phyloP scores from a whole-genome alignment of 805 yeast species.

The Lipomyces yamanashiensis region DNA sequence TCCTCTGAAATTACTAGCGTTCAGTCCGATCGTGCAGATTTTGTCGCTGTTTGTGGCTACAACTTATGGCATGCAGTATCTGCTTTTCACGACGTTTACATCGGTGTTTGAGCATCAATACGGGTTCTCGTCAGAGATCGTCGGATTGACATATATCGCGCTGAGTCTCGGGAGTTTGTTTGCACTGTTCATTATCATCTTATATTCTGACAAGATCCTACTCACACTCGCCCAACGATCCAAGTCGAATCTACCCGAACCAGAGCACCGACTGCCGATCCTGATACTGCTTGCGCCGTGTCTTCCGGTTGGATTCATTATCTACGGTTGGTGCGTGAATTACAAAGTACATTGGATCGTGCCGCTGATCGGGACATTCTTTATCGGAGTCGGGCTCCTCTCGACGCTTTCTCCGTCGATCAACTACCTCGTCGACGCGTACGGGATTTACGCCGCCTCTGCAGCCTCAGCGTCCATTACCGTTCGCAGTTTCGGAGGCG shows the following conservation, averaged over 20 bases:
- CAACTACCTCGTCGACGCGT: constrained; percentile 72
- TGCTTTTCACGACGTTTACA: constrained; percentile 63
- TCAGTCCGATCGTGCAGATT: constrained; percentile 68
- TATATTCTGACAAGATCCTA: constrained; percentile 51
- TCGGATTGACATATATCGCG: constrained; percentile 64
- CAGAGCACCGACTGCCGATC: constrained; percentile 63
- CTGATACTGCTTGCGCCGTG: constrained; percentile 56
- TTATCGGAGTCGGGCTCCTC: constrained; percentile 64
- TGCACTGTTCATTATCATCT: constrained; percentile 57
- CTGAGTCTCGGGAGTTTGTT: constrained; percentile 60
- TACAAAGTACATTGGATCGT: constrained; percentile 61
- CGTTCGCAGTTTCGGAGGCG: constrained; percentile 69
- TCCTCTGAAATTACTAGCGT: constrained; percentile 57
- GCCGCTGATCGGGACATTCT: constrained; percentile 63
- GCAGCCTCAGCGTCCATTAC: constrained; percentile 71
- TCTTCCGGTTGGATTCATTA: constrained; percentile 62
- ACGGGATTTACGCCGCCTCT: constrained; percentile 70
- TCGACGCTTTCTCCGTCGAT: constrained; percentile 68
- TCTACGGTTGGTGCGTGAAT: constrained; percentile 75
- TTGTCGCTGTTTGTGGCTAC: constrained; percentile 68
- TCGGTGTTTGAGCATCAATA: constrained; percentile 52
- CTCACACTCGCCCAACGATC: constrained; percentile 44
- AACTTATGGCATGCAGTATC: constrained; percentile 67
- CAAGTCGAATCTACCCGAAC: constrained; percentile 63
- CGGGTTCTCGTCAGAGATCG: constrained; percentile 50